Evolutionary conservation across 345 rosid species (phyloP).

Genomic region (Eucalyptus pauciflora): DNA sequence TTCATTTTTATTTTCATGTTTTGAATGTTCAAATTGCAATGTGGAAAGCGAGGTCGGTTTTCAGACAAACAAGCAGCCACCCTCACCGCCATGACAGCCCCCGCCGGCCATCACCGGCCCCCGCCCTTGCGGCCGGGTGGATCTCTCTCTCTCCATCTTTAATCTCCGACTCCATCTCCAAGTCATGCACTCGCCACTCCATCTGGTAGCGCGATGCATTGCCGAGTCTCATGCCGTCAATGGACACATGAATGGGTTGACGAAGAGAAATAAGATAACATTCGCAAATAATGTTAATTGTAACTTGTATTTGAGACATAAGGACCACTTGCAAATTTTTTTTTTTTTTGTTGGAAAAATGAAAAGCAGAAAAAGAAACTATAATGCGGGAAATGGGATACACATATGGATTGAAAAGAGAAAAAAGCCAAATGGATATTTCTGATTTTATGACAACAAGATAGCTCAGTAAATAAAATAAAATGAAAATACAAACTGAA

Average conservation of each 20-base stretch:
- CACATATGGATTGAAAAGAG: background rate
- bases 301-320: background rate
- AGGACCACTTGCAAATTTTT: background rate
- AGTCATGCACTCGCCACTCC: background rate
- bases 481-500: background rate
- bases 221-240: background rate
- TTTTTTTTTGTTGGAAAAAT: background rate
- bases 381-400: background rate
- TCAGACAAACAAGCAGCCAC: background rate
- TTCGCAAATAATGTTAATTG: background rate
- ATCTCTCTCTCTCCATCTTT: background rate
- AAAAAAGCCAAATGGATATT: background rate
- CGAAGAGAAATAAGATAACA: background rate
- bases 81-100: background rate
- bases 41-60: background rate
- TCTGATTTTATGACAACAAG: background rate
- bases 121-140: background rate
- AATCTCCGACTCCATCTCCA: background rate
- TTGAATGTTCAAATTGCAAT: background rate
- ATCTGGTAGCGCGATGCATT: accelerated
- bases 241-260: background rate
- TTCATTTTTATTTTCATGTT: background rate
- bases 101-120: background rate
- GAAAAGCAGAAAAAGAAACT: background rate
- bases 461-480: background rate